phyloP scores from a whole-genome alignment of 139 green algal genomes.

The Picochlorum sp. region DNA sequence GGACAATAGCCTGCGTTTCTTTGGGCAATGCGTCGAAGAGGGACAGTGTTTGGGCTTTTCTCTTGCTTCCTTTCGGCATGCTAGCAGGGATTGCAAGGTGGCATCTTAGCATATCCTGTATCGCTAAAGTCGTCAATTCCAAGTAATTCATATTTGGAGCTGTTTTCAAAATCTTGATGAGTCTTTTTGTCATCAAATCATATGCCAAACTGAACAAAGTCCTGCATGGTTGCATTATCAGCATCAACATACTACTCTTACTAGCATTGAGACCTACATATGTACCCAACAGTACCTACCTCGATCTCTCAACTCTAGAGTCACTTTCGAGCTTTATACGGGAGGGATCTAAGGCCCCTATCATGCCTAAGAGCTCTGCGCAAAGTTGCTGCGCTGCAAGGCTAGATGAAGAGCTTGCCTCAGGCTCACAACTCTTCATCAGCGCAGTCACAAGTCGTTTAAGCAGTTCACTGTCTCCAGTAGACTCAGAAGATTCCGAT shows the following conservation, averaged over 20 bases:
- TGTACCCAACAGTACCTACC: neutral
- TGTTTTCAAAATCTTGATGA: constrained; percentile 71
- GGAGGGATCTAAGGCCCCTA: constrained; percentile 70
- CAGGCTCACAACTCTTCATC: constrained; percentile 57
- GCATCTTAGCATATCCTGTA: constrained; percentile 54
- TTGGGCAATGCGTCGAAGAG: constrained; percentile 11
- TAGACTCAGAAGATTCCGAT: constrained; percentile 2
- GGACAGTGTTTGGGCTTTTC: neutral
- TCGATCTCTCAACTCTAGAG: no score
- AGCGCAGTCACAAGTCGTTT: constrained; percentile 40
- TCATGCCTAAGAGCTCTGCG: constrained; percentile 63
- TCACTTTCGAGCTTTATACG: constrained; percentile 31
- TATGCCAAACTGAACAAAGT: constrained; percentile 19
- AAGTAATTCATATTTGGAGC: constrained; percentile 54
- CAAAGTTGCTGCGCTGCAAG: constrained; percentile 34
- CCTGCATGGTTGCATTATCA: neutral
- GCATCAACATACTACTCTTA: no score
- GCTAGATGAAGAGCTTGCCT: constrained; percentile 5
- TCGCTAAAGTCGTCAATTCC: constrained; percentile 59
- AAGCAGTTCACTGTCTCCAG: constrained; percentile 21
- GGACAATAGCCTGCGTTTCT: constrained; percentile 23
- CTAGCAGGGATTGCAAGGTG: neutral
- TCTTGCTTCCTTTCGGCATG: neutral
- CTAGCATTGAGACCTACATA: no score
- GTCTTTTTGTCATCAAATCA: constrained; percentile 39